Base-by-base conservation (phyloP, 176 grass and related monocot genomes). In the Juncus inflexus region DNA sequence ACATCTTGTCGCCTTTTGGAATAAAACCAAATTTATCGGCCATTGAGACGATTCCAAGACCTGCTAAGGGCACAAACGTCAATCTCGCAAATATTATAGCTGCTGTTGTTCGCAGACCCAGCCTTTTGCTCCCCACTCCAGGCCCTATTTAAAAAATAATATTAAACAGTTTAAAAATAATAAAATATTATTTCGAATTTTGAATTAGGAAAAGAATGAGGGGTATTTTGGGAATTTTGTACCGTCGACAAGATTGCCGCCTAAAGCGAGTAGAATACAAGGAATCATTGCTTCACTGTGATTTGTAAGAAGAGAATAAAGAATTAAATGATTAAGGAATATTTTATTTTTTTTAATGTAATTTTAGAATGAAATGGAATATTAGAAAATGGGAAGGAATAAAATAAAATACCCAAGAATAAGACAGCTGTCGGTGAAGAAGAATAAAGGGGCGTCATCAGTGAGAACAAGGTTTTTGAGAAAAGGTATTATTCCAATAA, bases 361-460 rank as follows among this genome's bases (percentile, higher is more conserved):
- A 42, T 45, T 42, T 47, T 47, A 47, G 6, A 6, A 47, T 47
- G 43, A 49, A 54, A 47, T 56, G 12, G 35, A 10, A 50, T 51
- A 69, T 51, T 4, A 15, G 12, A 64, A 41, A 65, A 76, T 52
- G 55, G 60, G 40, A 67, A 19, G 78, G 12, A 67, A 49, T 9
- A 37, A 40, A 16, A 58, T 45, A 60, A 62, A 67, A 60, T 91
- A 99, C 95, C 95, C 89, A 80, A 99, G 95, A 77, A 99, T 99
- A 57, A 99, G 89, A n/a, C 95, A 99, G 75, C 95, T 99, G 52
- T 99, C 95, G n/a, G 95, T 99, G 62, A 99, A 84, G 72, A 99
- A 99, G 89, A 99, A 99, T 7, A 99, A 74, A 54, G 95, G 95
- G 2, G 95, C 95, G 52, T 99, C 88, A 82, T 94, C 83, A 2